Conservation (phyloP, 305 asterid species). For the Lippia alba region DNA sequence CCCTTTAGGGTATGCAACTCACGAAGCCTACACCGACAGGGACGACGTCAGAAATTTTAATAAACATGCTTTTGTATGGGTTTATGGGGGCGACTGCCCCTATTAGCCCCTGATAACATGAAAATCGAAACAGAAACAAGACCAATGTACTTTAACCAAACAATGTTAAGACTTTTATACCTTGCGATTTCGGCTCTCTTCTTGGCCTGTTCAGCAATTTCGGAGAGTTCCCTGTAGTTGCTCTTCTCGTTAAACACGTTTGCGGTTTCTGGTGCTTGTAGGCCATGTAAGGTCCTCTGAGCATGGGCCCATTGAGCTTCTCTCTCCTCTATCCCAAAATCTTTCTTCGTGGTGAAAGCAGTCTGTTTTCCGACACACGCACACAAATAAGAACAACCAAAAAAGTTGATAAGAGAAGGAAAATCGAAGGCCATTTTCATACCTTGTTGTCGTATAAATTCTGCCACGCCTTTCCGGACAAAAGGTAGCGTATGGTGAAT, state of each 20-base stretch:
- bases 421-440: neutral
- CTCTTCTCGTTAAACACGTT: conserved; percentile 42
- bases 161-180: conserved; percentile 19
- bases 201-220: conserved; percentile 65
- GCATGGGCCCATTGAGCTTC: conserved; percentile 70
- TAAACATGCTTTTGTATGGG: too few species aligned
- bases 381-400: neutral
- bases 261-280: conserved; percentile 43
- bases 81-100: neutral
- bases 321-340: conserved; percentile 57
- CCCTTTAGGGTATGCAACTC: conserved; percentile 62
- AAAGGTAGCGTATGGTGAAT: conserved; percentile 56
- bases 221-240: conserved; percentile 57
- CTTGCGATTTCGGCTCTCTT: conserved; percentile 68
- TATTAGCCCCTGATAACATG: neutral
- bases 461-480: conserved; percentile 61
- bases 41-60: neutral
- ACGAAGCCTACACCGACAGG: conserved; percentile 45
- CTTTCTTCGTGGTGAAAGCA: conserved; percentile 58
- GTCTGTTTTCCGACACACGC: conserved; percentile 38
- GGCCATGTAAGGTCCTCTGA: conserved; percentile 63
- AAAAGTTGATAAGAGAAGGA: neutral
- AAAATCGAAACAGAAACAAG: neutral
- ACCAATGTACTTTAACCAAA: neutral
- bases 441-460: conserved; percentile 63